These are phyloP conservation scores for Ogataea ganodermae DNA, from an alignment of 805 yeast genomes.

Conservation along the genomic window DNA sequence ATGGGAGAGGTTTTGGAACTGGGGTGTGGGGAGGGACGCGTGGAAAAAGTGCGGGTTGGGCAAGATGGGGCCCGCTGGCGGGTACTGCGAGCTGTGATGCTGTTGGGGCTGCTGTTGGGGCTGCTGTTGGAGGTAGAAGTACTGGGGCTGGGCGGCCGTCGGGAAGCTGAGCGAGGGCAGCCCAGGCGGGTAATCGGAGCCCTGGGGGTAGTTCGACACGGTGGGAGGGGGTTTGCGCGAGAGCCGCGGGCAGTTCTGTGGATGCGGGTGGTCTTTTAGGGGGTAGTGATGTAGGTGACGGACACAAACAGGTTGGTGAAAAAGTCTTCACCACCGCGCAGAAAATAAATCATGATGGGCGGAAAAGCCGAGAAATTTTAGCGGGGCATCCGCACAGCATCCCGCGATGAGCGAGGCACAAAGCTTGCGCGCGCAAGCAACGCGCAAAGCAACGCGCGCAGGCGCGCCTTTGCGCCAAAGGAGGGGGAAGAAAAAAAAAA, in stretches of 20 bases:
- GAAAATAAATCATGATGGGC: background rate
- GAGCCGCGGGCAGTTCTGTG: no score
- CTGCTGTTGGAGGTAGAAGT: conserved; percentile 6
- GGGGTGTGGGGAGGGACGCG: background rate
- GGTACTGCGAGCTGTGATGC: conserved; percentile 2
- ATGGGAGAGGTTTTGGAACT: background rate
- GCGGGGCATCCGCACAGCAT: background rate
- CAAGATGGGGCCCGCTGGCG: background rate
- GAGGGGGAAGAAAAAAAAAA: no score
- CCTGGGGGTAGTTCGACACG: background rate
- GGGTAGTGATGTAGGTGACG: no score
- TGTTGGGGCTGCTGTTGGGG: conserved; percentile 6
- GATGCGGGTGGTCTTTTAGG: no score
- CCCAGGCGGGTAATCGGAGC: conserved; percentile 2
- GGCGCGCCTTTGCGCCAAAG: no score
- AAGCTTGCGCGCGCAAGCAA: no score
- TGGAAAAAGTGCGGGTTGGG: background rate
- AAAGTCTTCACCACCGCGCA: background rate
- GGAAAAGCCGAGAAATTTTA: background rate
- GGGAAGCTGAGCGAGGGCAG: conserved; percentile 2
- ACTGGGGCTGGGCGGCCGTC: conserved; percentile 3
- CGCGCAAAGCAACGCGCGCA: no score
- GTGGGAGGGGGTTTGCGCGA: background rate
- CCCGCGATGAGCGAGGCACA: no score
- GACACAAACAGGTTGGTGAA: background rate